Percentiles rank a stretch among this genome's conserved stretches.
These are phyloP conservation scores for Fusarium decemcellulare DNA, from an alignment of 2,329 filamentous ascomycete genomes.

Conservation along the genomic window DNA sequence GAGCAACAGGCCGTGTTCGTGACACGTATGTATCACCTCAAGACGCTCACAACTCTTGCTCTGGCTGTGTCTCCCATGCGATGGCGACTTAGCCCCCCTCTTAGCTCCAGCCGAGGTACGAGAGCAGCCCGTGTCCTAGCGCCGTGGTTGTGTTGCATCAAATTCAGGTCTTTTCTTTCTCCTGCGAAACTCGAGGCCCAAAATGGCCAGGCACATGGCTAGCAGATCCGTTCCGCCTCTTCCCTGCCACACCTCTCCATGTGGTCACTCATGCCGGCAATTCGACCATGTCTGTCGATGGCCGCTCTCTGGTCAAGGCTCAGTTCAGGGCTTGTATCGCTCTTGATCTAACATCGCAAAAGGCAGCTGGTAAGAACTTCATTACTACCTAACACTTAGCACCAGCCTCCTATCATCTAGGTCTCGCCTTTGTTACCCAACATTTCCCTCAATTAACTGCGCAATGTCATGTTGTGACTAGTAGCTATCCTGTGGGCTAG, in stretches of 20 bases:
- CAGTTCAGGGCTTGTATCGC: not conserved
- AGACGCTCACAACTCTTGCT: not conserved
- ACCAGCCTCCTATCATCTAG: not conserved
- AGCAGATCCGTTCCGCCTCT: not conserved
- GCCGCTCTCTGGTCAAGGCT: conserved; percentile 16
- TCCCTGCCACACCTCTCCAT: conserved; percentile 8
- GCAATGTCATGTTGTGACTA: not conserved
- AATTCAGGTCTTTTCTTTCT: conserved; percentile 2
- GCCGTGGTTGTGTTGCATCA: not conserved
- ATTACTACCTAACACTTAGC: too few species aligned
- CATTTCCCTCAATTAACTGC: not conserved
- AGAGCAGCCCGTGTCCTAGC: not conserved
- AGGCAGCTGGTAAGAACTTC: not conserved
- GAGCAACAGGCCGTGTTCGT: not conserved
- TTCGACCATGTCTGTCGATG: conserved; percentile 14
- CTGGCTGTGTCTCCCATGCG: not conserved
- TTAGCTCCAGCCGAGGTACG: conserved; percentile 18
- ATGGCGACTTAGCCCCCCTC: not conserved
- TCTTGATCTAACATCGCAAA: not conserved
- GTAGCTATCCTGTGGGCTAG: not conserved
- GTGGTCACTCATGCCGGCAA: conserved; percentile 21
- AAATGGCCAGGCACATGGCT: conserved; percentile 5
- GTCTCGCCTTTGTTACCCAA: not conserved
- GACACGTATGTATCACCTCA: conserved; percentile 3
- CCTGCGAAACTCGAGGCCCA: not conserved